Evolutionary conservation across 129 eudicot species (phyloP).

Genomic region (Artemisia tridentata): DNA sequence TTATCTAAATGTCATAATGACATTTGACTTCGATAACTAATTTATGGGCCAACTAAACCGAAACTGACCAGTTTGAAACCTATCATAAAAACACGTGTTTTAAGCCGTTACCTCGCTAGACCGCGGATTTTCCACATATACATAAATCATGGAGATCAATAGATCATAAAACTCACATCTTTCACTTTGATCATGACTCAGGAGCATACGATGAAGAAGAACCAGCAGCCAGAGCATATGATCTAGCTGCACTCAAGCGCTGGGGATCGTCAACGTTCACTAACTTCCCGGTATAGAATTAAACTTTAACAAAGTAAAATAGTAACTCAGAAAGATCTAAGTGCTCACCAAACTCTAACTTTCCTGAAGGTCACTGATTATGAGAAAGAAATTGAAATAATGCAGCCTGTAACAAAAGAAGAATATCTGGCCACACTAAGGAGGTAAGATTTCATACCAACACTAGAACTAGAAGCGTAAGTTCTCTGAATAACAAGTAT

Average conservation of each 20-base stretch:
- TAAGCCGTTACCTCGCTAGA: background rate
- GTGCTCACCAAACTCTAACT: constrained; percentile 27
- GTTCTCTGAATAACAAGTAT: background rate
- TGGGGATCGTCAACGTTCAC: constrained; percentile 85
- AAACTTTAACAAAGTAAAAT: background rate
- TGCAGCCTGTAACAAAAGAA: constrained; percentile 77
- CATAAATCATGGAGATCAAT: constrained; percentile 5
- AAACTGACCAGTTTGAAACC: too few relatives aligned
- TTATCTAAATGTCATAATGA: too few relatives aligned
- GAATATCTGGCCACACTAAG: constrained; percentile 79
- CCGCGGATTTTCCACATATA: background rate
- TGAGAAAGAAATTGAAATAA: constrained; percentile 63
- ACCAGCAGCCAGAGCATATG: constrained; percentile 88
- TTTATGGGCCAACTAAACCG: too few relatives aligned
- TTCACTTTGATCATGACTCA: constrained; percentile 22
- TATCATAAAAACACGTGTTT: background rate
- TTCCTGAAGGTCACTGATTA: constrained; percentile 60
- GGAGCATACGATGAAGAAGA: constrained; percentile 94
- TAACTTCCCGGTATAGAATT: constrained; percentile 57
- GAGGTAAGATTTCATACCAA: constrained; percentile 41
- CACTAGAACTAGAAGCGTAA: background rate
- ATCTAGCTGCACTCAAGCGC: constrained; percentile 80
- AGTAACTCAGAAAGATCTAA: background rate
- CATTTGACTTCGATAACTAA: too few relatives aligned
- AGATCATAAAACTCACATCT: constrained; percentile 14